Evolutionary conservation across 148 eudicot species (phyloP), one percentile per base, ranked within the genome.

Genomic region (Persicaria maculosa): DNA sequence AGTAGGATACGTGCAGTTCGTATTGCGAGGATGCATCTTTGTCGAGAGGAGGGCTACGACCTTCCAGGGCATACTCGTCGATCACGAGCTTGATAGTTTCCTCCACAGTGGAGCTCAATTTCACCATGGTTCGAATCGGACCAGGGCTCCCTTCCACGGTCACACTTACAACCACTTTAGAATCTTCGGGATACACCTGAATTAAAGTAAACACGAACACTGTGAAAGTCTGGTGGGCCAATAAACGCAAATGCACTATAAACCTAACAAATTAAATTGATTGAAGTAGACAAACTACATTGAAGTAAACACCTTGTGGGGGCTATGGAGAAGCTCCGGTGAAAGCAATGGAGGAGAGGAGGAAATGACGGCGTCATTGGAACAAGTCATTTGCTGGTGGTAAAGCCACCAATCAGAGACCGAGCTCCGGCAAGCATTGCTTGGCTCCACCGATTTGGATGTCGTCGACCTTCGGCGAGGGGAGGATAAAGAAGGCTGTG

Each of bases 71-170:
- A 36, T 94, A 94, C 74, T 87, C 90, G 17, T 73, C 72, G 58
- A 90, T 54, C 4, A 92, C 92, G 7, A 81, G 86, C 81, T 79
- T 86, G 68, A 94, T 94, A 1, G 86, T 84, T 52, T 94, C 98
- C 16, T 90, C 98, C 70, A 95, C 92, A 75, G 79, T 92, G 1
- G 92, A 81, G 19, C 92, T 93, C 77, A 90, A 80, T 73, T 88
- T 88, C 45, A 90, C 82, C 89, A 94, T 71, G 0, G 92, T 77
- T 74, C 88, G 77, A 31, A 93, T 77, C 19, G 98, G 97, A 48
- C 98, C 98, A 3, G 94, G 86, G 70, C 91, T 87, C 72, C 92
- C 98, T 81, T 91, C 98, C 59, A 93, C 91, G 6, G 90, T 85
- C 78, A 91, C 97, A 70, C 82, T 91, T 6, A 93, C 83, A 79